phyloP scores from a whole-genome alignment of 768 basidiomycete genomes.

The Tricholoma matsutake region DNA sequence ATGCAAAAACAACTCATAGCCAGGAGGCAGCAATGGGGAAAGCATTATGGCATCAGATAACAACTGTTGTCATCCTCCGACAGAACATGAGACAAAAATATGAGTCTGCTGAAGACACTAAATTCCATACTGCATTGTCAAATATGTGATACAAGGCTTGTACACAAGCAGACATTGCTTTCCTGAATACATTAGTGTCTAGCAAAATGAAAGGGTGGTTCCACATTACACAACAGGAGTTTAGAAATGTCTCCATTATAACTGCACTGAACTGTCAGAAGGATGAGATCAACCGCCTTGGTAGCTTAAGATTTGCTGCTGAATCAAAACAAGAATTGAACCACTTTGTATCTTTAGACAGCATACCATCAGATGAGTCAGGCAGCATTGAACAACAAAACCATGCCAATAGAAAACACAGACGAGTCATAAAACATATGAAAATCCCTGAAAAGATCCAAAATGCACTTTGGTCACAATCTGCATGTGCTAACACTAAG shows the following conservation, averaged over 20 bases:
- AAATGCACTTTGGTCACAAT: neutral
- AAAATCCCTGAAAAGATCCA: neutral
- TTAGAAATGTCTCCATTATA: conserved; percentile 36
- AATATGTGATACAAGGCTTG: conserved; percentile 31
- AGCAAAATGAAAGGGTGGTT: too few relatives aligned
- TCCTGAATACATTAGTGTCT: too few relatives aligned
- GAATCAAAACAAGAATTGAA: conserved; percentile 24
- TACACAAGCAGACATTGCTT: conserved; percentile 27
- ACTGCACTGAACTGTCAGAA: conserved; percentile 33
- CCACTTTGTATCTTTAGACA: conserved; percentile 26
- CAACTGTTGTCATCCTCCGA: conserved; percentile 20
- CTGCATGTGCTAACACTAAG: neutral
- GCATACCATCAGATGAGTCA: neutral
- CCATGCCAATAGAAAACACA: neutral
- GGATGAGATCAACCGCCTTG: conserved; percentile 36
- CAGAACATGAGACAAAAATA: too few relatives aligned
- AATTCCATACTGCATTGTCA: too few relatives aligned
- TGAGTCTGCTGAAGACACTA: neutral
- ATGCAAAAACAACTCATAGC: neutral
- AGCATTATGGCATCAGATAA: conserved; percentile 28
- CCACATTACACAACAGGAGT: conserved; percentile 11
- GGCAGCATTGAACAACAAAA: neutral
- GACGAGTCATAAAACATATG: neutral
- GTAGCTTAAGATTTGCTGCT: conserved; percentile 27
- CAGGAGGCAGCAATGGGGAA: conserved; percentile 24